Evolutionary conservation across 805 yeast genomes (phyloP).

Genomic region (Candida tibetensis): DNA sequence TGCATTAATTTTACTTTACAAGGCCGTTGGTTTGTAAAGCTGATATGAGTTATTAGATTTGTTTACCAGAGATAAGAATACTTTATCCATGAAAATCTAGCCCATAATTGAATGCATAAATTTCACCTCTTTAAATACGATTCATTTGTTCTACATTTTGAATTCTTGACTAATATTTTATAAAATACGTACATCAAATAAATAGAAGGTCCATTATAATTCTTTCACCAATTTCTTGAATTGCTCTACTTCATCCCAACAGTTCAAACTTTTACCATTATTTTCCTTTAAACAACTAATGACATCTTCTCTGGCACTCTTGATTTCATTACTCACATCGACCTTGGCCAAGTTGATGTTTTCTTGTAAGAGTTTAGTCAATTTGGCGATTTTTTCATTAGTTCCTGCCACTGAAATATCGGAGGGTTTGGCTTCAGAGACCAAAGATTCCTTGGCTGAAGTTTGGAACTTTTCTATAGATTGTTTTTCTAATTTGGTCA

Average conservation of each 20-base stretch:
- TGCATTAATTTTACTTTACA: conserved; percentile 84
- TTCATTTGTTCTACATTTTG: no score
- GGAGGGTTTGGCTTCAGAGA: conserved; percentile 26
- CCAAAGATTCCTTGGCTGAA: conserved; percentile 43
- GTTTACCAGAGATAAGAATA: no score
- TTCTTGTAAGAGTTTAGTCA: conserved; percentile 33
- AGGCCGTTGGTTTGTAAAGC: conserved; percentile 66
- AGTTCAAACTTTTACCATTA: conserved; percentile 65
- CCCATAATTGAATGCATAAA: no score
- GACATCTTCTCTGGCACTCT: conserved; percentile 48
- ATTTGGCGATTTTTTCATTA: conserved; percentile 41
- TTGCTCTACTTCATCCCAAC: conserved; percentile 76
- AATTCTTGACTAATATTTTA: no score
- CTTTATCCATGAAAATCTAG: no score
- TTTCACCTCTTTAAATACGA: no score
- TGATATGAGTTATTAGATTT: no score
- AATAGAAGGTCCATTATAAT: conserved; percentile 21
- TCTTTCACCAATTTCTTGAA: conserved; percentile 60
- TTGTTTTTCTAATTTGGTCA: conserved; percentile 52
- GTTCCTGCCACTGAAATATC: conserved; percentile 30
- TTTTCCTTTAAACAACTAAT: conserved; percentile 60
- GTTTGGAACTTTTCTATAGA: conserved; percentile 51
- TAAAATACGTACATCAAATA: background rate
- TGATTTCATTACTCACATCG: conserved; percentile 37
- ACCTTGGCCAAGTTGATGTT: conserved; percentile 32